Base-by-base conservation (phyloP, 129 eudicot genomes). In the Saposhnikovia divaricata region DNA sequence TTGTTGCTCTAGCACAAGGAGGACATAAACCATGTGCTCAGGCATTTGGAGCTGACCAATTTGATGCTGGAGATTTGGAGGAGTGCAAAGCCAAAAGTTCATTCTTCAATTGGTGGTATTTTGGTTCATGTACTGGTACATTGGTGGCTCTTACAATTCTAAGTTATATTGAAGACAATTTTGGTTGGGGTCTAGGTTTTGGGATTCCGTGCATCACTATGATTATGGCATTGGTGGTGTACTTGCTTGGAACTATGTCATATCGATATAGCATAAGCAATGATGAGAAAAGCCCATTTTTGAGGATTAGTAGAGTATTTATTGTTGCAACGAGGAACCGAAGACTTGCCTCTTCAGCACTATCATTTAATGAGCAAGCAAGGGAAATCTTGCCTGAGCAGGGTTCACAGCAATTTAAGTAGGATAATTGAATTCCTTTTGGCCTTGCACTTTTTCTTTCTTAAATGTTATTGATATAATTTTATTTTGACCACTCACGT, bases 1-100 rank as follows among this genome's bases (percentile, higher is more conserved):
- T 91, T 7, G 83, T 93, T 71, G 97, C 98, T 28, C 34, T 89
- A 25, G 93, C 89, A 2, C 92, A 87, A 88, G 91, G 88, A 5
- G 89, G 86, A 31, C 89, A 87, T 71, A 91, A 88, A 70, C 97
- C 98, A 2, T 87, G 94, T 69, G 83, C 81, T 53, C 83, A 85
- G 70, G 90, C 97, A 5, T 93, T 91, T 66, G 98, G 94, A 28
- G 98, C 97, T 6, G 98, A 93, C 80, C 93, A 93, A 71, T 93
- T 91, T 78, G 98, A 93, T 74, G 83, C 53, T 15, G 77, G 84
- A 38, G 77, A 89, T 78, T 80, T 89, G 7, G 44, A 86, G 16
- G 94, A 93, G 78, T 9, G 86, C 78, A 79, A 70, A 84, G 87
- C 90, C 83, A 86, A 89, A 80, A 85, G 91, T 74, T 89, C 97